Evolutionary conservation across 495 filamentous ascomycete genomes (phyloP).

Genomic region (Amphirosellinia nigrospora): DNA sequence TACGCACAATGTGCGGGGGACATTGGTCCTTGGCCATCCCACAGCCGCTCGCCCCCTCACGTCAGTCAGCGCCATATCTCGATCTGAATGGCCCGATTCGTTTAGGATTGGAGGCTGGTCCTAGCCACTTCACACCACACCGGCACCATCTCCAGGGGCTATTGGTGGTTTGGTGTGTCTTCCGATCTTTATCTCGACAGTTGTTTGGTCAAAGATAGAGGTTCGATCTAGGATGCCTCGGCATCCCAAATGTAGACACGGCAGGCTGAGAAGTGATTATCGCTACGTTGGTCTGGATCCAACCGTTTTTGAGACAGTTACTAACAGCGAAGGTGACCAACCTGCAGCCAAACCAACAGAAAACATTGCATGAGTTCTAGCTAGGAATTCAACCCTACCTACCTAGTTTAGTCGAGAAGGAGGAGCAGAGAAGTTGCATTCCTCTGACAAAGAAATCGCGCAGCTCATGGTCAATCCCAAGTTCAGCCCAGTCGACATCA

Average conservation of each 20-base stretch:
- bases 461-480: not conserved
- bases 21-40: constrained; percentile 16
- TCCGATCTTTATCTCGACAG: not conserved
- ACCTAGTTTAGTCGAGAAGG: not conserved
- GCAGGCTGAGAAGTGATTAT: not conserved
- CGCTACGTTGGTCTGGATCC: not conserved
- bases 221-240: not conserved
- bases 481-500: not conserved
- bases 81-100: constrained; percentile 6
- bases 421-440: not conserved
- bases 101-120: not conserved
- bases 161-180: constrained; percentile 8
- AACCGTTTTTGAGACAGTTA: not conserved
- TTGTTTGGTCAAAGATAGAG: constrained; percentile 16
- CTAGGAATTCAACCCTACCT: not conserved
- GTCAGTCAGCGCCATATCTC: not conserved
- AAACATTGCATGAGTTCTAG: not conserved
- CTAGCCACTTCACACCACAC: constrained; percentile 12
- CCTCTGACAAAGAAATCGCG: constrained; percentile 1
- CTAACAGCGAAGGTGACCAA: not conserved
- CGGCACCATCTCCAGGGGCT: not conserved
- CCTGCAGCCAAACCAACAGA: constrained; percentile 10
- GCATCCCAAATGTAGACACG: constrained; percentile 2
- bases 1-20: constrained; percentile 8
- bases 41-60: constrained; percentile 10